A percentile compares a stretch with the other conserved stretches of the same genome.
These are phyloP conservation scores for Monosporascus ibericus DNA, from an alignment of 2,329 filamentous ascomycete genomes.

Conservation along the genomic window DNA sequence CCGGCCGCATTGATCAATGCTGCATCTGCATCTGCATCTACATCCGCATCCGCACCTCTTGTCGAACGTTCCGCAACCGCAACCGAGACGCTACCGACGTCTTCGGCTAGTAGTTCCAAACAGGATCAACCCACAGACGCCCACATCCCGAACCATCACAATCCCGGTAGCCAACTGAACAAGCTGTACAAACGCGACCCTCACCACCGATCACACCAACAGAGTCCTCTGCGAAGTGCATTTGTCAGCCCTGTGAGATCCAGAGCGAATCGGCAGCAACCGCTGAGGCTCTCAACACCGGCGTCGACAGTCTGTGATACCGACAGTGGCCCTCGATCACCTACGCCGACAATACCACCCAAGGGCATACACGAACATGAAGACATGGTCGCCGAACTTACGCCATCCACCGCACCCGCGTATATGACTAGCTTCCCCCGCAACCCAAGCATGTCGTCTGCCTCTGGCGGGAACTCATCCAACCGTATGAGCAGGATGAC, in stretches of 20 bases:
- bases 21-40: slow-evolving; percentile 5
- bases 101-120: slow-evolving; percentile 11
- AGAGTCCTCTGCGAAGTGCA: neutral
- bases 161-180: slow-evolving; percentile 5
- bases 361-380: slow-evolving; percentile 16
- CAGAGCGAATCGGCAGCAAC: neutral
- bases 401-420: slow-evolving; percentile 6
- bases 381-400: slow-evolving; percentile 15
- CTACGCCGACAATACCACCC: slow-evolving; percentile 10
- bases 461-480: slow-evolving; percentile 34
- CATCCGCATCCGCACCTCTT: slow-evolving; percentile 4
- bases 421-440: slow-evolving; percentile 31
- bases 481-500: slow-evolving; percentile 40
- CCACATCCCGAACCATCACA: slow-evolving; percentile 7
- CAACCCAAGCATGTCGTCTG: slow-evolving; percentile 41
- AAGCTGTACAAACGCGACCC: slow-evolving; percentile 14
- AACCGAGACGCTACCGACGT: slow-evolving; percentile 7
- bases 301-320: slow-evolving; percentile 6
- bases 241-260: neutral
- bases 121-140: slow-evolving; percentile 8
- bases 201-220: slow-evolving; percentile 6
- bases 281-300: slow-evolving; percentile 3
- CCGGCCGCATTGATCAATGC: slow-evolving; percentile 1
- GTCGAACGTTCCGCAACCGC: slow-evolving; percentile 1
- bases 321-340: slow-evolving; percentile 4